Evolutionary conservation across 345 rosid species (phyloP), one percentile per base, ranked within the genome.

Genomic region (Abelmoschus esculentus): DNA sequence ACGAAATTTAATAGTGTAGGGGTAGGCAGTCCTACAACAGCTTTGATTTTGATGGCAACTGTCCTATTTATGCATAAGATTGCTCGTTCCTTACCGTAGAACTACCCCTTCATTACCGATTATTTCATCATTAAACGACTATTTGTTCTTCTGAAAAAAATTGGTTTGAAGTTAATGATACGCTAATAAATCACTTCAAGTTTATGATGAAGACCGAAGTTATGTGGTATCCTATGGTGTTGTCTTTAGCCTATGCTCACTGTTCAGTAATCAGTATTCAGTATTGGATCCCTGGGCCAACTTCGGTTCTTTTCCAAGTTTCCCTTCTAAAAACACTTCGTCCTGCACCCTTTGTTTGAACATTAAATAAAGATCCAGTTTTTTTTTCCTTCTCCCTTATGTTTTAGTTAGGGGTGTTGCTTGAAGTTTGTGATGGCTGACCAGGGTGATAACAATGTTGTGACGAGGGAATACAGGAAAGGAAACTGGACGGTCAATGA

Each of bases 401-500:
- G 65, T 31, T 12, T 2, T 38, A 4, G n/a, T 62, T 52, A 17
- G 55, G 54, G 66, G 54, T 34, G 15, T 72, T 74, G 78, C 85
- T 74, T 65, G 74, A 69, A 34, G 36, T 55, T 73, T 57, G 56
- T 54, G 66, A 77, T 87, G 91, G 83, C 87, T 71, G 87, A 90
- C 71, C 87, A 84, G 65, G 80, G 86, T 67, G 83, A 81, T 17
- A 78, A 71, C 57, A 60, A 70, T 22, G 26, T 44, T 72, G 52
- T 74, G 64, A 82, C 72, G 80, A 92, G 96, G 78, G 96, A 90
- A 29, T 90, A 92, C 77, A 85, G 90, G 69, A 92, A 92, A 79
- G 96, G 90, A 3, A 92, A 92, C 73, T 92, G 98, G 96, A 88
- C 91, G 0, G 18, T 90, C 26, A 71, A 65, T 55, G 98, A 92